phyloP scores from a whole-genome alignment of 192 early-diverging fungal species.

The Coemansia sp. region DNA sequence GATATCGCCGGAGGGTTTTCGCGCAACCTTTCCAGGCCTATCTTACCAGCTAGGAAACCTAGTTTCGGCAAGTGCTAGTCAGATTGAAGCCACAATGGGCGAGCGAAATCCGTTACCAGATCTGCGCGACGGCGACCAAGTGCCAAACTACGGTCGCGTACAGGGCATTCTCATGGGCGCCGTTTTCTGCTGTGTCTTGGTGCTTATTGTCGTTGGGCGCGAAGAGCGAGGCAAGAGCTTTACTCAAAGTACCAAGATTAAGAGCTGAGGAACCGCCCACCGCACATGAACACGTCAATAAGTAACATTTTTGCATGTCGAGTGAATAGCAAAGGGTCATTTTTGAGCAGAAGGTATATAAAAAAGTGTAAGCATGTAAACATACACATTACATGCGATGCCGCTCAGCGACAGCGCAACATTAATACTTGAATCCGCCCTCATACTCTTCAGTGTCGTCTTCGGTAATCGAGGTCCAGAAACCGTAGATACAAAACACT shows the following conservation, averaged over 20 bases:
- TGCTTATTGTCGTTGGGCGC: conserved; percentile 58
- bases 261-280: neutral
- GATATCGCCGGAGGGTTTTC: conserved; percentile 68
- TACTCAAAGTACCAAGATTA: neutral
- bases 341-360: neutral
- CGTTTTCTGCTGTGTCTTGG: conserved; percentile 49
- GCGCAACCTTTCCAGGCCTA: conserved; percentile 73
- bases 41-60: conserved; percentile 78
- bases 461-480: conserved; percentile 63
- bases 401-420: neutral
- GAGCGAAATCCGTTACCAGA: conserved; percentile 59
- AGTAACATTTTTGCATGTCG: neutral
- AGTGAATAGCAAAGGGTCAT: neutral
- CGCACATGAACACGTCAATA: neutral
- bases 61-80: conserved; percentile 61
- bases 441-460: conserved; percentile 54
- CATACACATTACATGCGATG: neutral
- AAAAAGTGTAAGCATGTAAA: neutral
- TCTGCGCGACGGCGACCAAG: conserved; percentile 47
- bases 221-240: conserved; percentile 65
- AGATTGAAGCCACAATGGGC: conserved; percentile 62
- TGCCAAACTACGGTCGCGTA: conserved; percentile 58
- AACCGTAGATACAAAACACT: conserved; percentile 55
- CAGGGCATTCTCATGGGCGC: conserved; percentile 68
- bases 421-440: conserved; percentile 53